phyloP scores from a whole-genome alignment of 257 asterid genomes.

The Solanum corneliomulleri region DNA sequence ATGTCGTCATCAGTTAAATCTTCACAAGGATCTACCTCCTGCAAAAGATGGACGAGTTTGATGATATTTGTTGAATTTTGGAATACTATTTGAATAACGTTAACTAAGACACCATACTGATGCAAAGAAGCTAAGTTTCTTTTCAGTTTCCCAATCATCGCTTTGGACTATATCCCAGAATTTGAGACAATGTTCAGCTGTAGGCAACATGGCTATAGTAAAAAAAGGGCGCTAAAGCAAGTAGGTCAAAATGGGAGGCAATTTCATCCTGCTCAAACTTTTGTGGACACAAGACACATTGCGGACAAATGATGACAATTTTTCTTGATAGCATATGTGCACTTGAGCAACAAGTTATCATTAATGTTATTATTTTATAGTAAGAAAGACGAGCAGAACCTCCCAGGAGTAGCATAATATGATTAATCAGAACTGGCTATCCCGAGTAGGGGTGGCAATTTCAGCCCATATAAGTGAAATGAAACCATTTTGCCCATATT shows the following conservation, averaged over 20 bases:
- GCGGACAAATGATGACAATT: background rate
- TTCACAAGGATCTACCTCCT: slow-evolving; percentile 98
- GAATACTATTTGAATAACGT: background rate
- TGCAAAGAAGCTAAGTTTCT: background rate
- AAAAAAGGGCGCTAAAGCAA: background rate
- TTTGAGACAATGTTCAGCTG: background rate
- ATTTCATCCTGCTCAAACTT: background rate
- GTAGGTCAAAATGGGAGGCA: background rate
- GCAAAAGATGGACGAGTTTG: slow-evolving; percentile 13
- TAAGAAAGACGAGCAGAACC: background rate
- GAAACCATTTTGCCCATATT: too few species aligned
- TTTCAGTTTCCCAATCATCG: background rate
- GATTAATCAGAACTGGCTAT: background rate
- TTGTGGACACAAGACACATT: background rate
- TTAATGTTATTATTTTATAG: background rate
- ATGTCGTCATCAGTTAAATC: slow-evolving; percentile 91
- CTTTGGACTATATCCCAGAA: background rate
- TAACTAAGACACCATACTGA: background rate
- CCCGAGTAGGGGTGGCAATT: background rate
- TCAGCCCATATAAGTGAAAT: too few species aligned
- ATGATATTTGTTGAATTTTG: background rate
- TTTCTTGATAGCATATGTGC: background rate
- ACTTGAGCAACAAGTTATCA: background rate
- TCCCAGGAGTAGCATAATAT: background rate
- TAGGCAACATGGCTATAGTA: background rate